These are phyloP conservation scores for Phytophthora pini DNA, from an alignment of 352 stramenopile genomes.

Conservation along the genomic window DNA sequence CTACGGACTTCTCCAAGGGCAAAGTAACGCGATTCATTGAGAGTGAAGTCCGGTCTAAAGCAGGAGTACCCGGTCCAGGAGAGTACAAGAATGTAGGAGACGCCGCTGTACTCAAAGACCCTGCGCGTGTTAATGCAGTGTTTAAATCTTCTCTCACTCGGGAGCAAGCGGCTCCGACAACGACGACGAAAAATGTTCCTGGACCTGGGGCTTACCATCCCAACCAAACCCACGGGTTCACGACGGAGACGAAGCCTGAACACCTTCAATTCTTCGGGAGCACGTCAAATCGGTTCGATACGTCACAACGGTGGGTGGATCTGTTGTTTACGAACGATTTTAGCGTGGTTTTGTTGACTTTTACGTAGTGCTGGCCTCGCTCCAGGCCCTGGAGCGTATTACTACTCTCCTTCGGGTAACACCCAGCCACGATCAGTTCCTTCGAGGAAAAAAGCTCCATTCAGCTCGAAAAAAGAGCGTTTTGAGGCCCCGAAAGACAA, in stretches of 20 bases:
- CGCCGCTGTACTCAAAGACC: conserved; percentile 43
- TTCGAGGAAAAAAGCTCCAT: conserved; percentile 57
- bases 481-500: conserved; percentile 58
- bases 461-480: conserved; percentile 75
- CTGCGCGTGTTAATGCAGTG: conserved; percentile 57
- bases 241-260: conserved; percentile 56
- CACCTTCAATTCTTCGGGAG: conserved; percentile 86
- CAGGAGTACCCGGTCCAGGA: conserved; percentile 62
- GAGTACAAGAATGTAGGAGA: conserved; percentile 56
- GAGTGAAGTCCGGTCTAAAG: conserved; percentile 62
- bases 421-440: conserved; percentile 30
- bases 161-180: conserved; percentile 46
- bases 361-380: conserved; percentile 39
- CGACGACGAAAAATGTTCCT: conserved; percentile 51
- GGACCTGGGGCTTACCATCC: conserved; percentile 71
- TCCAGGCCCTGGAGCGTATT: conserved; percentile 66
- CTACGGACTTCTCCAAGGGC: conserved; percentile 80
- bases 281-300: conserved; percentile 72
- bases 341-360: not conserved
- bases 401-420: conserved; percentile 51
- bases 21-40: conserved; percentile 73
- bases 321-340: not conserved
- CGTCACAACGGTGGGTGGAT: conserved; percentile 35
- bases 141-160: conserved; percentile 76
- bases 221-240: conserved; percentile 50